Conservation (phyloP, 257 asterid species). For the Striga asiatica region DNA sequence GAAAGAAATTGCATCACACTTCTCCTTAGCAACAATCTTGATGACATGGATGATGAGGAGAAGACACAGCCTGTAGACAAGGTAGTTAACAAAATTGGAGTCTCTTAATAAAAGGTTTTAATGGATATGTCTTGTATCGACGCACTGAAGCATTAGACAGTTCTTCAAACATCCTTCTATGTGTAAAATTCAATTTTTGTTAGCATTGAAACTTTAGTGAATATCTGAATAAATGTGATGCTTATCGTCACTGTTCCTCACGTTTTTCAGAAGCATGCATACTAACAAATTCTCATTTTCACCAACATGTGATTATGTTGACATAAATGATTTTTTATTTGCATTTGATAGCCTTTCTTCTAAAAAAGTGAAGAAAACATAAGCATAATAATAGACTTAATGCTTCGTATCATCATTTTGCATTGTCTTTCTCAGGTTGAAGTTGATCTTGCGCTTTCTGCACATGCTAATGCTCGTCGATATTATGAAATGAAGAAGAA, state of each 20-base stretch:
- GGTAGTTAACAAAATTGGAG: constrained; percentile 32
- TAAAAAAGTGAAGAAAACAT: neutral
- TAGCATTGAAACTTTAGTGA: neutral
- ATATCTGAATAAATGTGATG: constrained; percentile 10
- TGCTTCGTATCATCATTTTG: constrained; percentile 4
- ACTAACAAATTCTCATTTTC: neutral
- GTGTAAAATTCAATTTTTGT: neutral
- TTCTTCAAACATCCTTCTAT: constrained; percentile 6
- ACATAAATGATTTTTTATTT: constrained; percentile 9
- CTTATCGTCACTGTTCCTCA: neutral
- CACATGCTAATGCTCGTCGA: constrained; percentile 99
- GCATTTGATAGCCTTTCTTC: neutral
- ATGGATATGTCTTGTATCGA: constrained; percentile 1
- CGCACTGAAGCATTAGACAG: constrained; percentile 6
- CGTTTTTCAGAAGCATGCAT: constrained; percentile 1
- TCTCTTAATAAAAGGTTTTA: neutral
- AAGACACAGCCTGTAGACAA: constrained; percentile 88
- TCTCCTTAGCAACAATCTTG: constrained; percentile 86
- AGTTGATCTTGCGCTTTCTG: constrained; percentile 92
- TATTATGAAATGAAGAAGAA: constrained; percentile 91
- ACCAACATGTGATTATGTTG: neutral
- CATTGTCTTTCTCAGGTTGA: constrained; percentile 53
- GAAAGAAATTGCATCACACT: constrained; percentile 84
- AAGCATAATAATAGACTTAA: constrained; percentile 2
- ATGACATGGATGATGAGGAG: constrained; percentile 97